Base-by-base conservation (phyloP, 148 eudicot species). In the Amaranthus hypochondriacus region DNA sequence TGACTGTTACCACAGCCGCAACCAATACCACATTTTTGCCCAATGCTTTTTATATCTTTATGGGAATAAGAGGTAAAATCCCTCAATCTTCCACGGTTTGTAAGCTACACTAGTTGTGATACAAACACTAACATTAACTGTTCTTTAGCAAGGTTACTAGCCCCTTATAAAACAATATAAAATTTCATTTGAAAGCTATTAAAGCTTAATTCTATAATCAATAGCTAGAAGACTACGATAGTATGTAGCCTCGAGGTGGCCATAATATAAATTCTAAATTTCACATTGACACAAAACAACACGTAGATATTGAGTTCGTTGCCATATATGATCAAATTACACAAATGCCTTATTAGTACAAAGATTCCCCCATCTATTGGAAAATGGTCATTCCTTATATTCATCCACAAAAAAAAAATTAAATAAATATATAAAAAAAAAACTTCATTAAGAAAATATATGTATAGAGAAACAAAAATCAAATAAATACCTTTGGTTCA, bases 401-500 rank as follows among this genome's bases (percentile, higher is more conserved):
- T 0, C 0, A 28, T 28, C 39, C 39, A 28, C 39, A 28, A 28
- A 28, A 28, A 28, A 28, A 1, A 28, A 28, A 28, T 0, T 28
- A n/a, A n/a, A n/a, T n/a, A n/a, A n/a, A n/a, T n/a, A n/a, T n/a
- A n/a, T n/a, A n/a, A 28, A 28, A 28, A 28, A 28, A 0, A 28
- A 39, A 68, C 18, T 5, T 42, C 53, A 56, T 7, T 66, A 53
- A 10, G 13, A 6, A 0, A 50, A 10, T 7, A 50, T 75, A 39
- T 48, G 7, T 6, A 0, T 51, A 42, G 21, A 61, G 47, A 56
- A 28, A 42, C 58, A 75, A 39, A 66, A 53, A 60, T 12, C 57
- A 50, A 21, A 60, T 14, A 48, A 55, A 48, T 86, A 91, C 98
- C 89, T 78, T 74, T 48, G 98, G 96, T 73, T 85, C 78, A 50